A percentile compares a stretch with the other conserved stretches of the same genome.
phyloP scores from a whole-genome alignment of 805 yeast genomes.

The Yarrowia divulgata region DNA sequence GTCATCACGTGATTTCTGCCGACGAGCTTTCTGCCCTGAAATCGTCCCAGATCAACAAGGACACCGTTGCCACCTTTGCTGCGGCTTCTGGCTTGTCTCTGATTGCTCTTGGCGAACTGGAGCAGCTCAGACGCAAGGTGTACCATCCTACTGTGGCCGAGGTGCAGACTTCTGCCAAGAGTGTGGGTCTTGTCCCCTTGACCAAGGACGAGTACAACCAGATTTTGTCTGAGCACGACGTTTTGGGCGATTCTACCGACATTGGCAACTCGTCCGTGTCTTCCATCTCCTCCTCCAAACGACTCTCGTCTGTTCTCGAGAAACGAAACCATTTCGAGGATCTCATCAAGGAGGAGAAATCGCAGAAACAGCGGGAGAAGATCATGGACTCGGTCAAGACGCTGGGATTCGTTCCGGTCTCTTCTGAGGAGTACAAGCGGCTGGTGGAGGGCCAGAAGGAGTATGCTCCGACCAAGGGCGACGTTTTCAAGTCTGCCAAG shows the following conservation, averaged over 20 bases:
- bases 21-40: slow-evolving; percentile 24
- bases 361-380: slow-evolving; percentile 44
- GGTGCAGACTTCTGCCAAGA: slow-evolving; percentile 38
- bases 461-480: slow-evolving; percentile 50
- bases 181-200: slow-evolving; percentile 34
- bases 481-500: slow-evolving; percentile 52
- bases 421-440: slow-evolving; percentile 50
- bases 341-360: slow-evolving; percentile 44
- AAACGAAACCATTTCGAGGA: slow-evolving; percentile 49
- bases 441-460: slow-evolving; percentile 48
- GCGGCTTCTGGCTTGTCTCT: slow-evolving; percentile 35
- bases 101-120: background rate
- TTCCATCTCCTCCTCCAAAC: slow-evolving; percentile 24
- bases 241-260: slow-evolving; percentile 16
- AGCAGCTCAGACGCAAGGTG: slow-evolving; percentile 24
- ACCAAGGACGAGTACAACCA: slow-evolving; percentile 40
- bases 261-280: slow-evolving; percentile 36
- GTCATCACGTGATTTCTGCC: slow-evolving; percentile 7
- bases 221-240: slow-evolving; percentile 17
- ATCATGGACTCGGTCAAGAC: slow-evolving; percentile 48
- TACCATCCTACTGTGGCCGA: slow-evolving; percentile 34
- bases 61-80: slow-evolving; percentile 10
- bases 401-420: slow-evolving; percentile 50
- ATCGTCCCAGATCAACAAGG: slow-evolving; percentile 11
- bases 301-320: slow-evolving; percentile 46